Conservation (phyloP, 2,329 filamentous ascomycete species). For the Graphilbum fragrans region DNA sequence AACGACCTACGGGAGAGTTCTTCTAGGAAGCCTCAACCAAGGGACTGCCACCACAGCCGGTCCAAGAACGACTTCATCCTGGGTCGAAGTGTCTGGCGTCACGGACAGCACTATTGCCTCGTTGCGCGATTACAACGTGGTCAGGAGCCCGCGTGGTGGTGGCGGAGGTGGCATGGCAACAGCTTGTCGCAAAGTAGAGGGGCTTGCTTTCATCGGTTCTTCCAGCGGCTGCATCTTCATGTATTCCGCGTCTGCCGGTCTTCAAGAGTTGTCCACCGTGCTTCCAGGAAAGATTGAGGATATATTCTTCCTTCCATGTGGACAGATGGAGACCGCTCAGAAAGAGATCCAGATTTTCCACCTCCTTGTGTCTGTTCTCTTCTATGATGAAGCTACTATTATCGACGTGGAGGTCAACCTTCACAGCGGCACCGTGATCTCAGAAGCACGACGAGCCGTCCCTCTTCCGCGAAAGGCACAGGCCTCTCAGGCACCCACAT, state of each 20-base stretch:
- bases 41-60: background rate
- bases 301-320: constrained; percentile 32
- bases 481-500: constrained; percentile 1
- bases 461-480: constrained; percentile 1
- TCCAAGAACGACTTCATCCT: constrained; percentile 13
- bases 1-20: constrained; percentile 8
- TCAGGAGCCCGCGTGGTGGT: constrained; percentile 20
- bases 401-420: constrained; percentile 3
- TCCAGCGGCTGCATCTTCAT: constrained; percentile 34
- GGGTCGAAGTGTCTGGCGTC: constrained; percentile 27
- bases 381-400: constrained; percentile 24
- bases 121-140: constrained; percentile 33
- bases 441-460: background rate
- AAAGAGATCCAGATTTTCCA: no score
- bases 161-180: constrained; percentile 3
- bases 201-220: constrained; percentile 34
- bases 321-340: no score
- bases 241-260: constrained; percentile 19
- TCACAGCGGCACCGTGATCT: background rate
- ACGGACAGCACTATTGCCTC: constrained; percentile 21
- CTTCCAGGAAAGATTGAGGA: constrained; percentile 38
- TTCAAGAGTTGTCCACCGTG: constrained; percentile 17
- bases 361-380: constrained; percentile 33
- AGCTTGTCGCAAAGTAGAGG: constrained; percentile 13
- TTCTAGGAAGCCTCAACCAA: constrained; percentile 5